Evolutionary conservation across 495 filamentous ascomycete species (phyloP), one percentile per base, ranked within the genome.

Genomic region (Alectoria sarmentosa): DNA sequence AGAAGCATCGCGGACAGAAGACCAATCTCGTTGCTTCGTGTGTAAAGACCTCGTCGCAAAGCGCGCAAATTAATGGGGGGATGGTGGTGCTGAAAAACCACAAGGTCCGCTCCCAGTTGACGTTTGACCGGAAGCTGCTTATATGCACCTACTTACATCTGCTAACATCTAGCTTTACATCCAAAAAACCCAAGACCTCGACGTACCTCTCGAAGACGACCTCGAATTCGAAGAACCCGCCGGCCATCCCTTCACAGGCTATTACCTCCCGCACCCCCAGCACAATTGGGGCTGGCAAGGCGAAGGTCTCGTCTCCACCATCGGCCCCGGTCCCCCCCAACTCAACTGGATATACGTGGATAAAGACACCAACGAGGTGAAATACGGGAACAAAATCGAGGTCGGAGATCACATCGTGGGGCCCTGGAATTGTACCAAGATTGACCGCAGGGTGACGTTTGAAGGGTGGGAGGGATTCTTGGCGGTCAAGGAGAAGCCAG

Each of bases 261-360:
- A 82, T 69, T 85, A 82, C 72, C 83, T 86, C 67, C 78, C 77
- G 14, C 85, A 85, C 68, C 84, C 84, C 28, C 79, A 82, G n/a
- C 78, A 77, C 56, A 72, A 79, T 56, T 82, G 80, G 70, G 77
- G 79, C 62, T 70, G 68, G 26, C 57, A 64, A 28, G 72, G 69
- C 56, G 72, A 73, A 61, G 84, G 83, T 7, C 73, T 86, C 61
- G 84, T 87, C 63, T 80, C 82, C 39, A 80, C 80, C 54, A 82
- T 85, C 67, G 73, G 74, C 1, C 83, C 84, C 61, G 81, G 84
- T 64, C 83, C 84, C 7, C 84, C 84, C 23, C 79, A 82, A 76
- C 78, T 87, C 36, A 84, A 86, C 75, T 87, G 84, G 84, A 81
- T 87, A 15, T 87, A 82, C 63, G 79, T 83, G 64, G 82, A 86